Conservation (phyloP, 345 rosid species). For the Hibiscus syriacus region DNA sequence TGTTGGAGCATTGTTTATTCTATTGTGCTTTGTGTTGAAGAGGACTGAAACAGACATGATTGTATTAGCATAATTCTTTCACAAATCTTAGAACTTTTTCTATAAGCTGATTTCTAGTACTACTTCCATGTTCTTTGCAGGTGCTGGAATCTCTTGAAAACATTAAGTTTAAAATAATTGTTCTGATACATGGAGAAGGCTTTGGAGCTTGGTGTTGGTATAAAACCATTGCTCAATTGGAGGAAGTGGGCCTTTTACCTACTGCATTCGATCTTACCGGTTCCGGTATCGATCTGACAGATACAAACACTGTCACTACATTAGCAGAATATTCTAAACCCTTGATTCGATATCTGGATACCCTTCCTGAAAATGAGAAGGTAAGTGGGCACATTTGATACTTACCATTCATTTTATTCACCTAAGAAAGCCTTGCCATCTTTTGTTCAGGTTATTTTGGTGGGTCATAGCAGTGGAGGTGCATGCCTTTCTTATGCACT, state of each 20-base stretch:
- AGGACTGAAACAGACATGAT: too few species aligned
- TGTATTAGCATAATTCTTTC: neutral
- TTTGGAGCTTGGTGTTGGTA: constrained; percentile 99
- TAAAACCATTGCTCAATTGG: constrained; percentile 68
- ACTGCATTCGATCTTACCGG: constrained; percentile 76
- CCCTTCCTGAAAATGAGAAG: constrained; percentile 80
- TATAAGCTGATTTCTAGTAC: neutral
- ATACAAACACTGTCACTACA: constrained; percentile 53
- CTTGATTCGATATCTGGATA: constrained; percentile 50
- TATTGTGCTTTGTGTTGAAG: neutral
- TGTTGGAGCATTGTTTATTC: neutral
- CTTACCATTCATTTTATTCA: neutral
- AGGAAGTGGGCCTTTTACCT: constrained; percentile 76
- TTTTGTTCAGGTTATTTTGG: constrained; percentile 59
- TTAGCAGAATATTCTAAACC: constrained; percentile 83
- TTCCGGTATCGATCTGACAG: constrained; percentile 69
- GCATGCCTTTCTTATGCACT: constrained; percentile 78
- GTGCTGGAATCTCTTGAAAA: constrained; percentile 59
- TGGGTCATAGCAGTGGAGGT: constrained; percentile 90
- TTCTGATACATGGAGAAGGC: constrained; percentile 88
- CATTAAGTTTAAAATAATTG: constrained; percentile 46
- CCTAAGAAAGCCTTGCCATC: neutral
- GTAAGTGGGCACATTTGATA: constrained; percentile 22
- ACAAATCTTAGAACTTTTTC: neutral
- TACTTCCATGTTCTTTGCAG: constrained; percentile 27